phyloP scores from a whole-genome alignment of 2,329 filamentous ascomycete species.

The Diaporthe batatas region DNA sequence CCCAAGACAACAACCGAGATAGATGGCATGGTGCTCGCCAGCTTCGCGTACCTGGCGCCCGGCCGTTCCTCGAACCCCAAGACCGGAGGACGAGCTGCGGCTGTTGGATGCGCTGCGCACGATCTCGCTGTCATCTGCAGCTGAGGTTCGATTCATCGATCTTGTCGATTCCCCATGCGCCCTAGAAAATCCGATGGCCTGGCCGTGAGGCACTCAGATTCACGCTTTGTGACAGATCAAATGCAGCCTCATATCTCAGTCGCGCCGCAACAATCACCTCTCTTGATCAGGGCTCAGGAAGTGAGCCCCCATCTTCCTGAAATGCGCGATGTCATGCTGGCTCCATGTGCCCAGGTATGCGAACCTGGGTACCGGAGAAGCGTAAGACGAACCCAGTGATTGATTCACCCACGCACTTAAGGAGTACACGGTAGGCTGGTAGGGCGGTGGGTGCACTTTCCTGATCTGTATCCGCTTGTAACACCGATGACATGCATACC shows the following conservation, averaged over 20 bases:
- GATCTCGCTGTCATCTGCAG: conserved; percentile 31
- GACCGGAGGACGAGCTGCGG: conserved; percentile 1
- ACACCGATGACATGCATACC: conserved; percentile 29
- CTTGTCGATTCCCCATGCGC: conserved; percentile 10
- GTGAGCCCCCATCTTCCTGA: conserved; percentile 13
- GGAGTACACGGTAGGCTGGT: too few relatives aligned
- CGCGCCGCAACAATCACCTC: conserved; percentile 5
- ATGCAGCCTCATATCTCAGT: conserved; percentile 15
- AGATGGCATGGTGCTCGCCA: background rate
- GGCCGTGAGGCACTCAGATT: background rate
- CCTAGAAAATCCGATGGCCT: background rate
- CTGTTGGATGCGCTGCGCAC: background rate
- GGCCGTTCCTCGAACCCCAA: background rate
- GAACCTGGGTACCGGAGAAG: background rate
- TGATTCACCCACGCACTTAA: background rate
- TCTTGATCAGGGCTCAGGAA: background rate
- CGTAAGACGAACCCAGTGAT: background rate
- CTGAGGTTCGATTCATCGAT: conserved; percentile 8
- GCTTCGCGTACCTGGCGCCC: too few relatives aligned
- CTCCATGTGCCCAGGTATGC: background rate
- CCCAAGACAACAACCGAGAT: too few relatives aligned
- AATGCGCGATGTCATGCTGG: conserved; percentile 1
- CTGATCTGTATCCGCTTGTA: conserved; percentile 1
- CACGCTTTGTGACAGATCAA: conserved; percentile 24
- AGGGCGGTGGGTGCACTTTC: conserved; percentile 2